Percentiles rank a stretch among this genome's conserved stretches.
These are phyloP conservation scores for Inga laurina DNA, from an alignment of 306 rosid species.

Conservation along the genomic window DNA sequence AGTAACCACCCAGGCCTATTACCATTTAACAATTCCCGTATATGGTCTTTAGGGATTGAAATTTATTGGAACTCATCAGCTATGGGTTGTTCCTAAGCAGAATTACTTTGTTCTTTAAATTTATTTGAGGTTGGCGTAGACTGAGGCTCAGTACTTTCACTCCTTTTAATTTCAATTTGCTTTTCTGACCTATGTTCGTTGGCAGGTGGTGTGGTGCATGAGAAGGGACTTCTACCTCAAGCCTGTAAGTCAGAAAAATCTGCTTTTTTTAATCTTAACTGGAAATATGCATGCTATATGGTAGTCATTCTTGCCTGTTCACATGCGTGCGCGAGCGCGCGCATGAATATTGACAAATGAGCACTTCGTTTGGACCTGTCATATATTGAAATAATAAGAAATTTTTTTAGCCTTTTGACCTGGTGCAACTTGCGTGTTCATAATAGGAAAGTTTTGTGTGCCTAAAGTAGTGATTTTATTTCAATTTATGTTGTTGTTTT, in stretches of 20 bases:
- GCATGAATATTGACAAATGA: not conserved
- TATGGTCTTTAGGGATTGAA: not conserved
- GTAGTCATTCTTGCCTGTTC: constrained; percentile 15
- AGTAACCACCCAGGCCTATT: not conserved
- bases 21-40: not conserved
- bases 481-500: not conserved
- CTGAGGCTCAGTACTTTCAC: too few relatives aligned
- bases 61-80: not conserved
- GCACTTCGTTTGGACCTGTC: constrained; percentile 1
- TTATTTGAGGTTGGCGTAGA: too few relatives aligned
- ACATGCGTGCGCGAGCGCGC: too few relatives aligned
- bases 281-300: not conserved
- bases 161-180: too few relatives aligned
- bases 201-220: too few relatives aligned
- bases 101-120: too few relatives aligned
- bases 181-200: too few relatives aligned
- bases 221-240: too few relatives aligned
- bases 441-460: not conserved
- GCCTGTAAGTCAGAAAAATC: too few relatives aligned
- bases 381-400: constrained; percentile 6
- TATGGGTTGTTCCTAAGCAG: not conserved
- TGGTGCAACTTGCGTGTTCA: not conserved
- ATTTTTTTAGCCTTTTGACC: constrained; percentile 13
- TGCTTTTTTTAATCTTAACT: not conserved
- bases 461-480: constrained; percentile 12